Evolutionary conservation across 2,329 filamentous ascomycete genomes (phyloP), one percentile per base, ranked within the genome.

Genomic region (Trichophyton equinum): DNA sequence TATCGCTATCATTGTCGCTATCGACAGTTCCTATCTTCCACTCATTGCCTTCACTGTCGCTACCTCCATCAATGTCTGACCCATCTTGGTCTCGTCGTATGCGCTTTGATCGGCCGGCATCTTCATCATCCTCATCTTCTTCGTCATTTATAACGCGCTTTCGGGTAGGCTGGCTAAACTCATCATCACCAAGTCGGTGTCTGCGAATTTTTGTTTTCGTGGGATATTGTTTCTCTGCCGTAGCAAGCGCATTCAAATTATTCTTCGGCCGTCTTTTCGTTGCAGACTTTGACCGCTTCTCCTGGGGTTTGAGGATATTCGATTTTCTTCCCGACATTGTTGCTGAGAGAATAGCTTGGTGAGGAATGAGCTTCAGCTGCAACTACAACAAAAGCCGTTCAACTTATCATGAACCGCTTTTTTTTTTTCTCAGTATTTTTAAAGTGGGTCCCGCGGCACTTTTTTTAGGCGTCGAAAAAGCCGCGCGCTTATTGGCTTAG

Each of bases 41-140:
- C 69, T 88, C 85, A 68, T 95, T 88, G 22, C 90, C 91, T 63
- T 91, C 88, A 63, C 87, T 89, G 69, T 96, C 91, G 66, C 86
- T 91, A 8, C 88, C 89, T 64, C 86, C 84, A 62, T 91, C 88
- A 15, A 83, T 78, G 64, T 81, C 80, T 30, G 77, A 72, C 42
- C 78, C 76, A 49, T 81, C 80, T 13, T 71, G 72, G 51, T 81
- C 68, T 18, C 69, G 74, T 60, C 69, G 68, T 60, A 72, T 72
- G 49, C 75, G 75, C 81, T 67, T 84, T 78, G 65, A 70, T 60
- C 57, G 57, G 4, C 36, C 53, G 49, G 25, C 25, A 42, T 62
- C 60, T 5, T 70, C 69, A 11, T 70, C 71, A n/a, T 78, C 77
- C 4, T 74, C 72, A 1, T 51, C 46, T 8, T 51, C 49, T 8